Conservation (phyloP, 1,284 basidiomycete species). For the Schizopora paradoxa region DNA sequence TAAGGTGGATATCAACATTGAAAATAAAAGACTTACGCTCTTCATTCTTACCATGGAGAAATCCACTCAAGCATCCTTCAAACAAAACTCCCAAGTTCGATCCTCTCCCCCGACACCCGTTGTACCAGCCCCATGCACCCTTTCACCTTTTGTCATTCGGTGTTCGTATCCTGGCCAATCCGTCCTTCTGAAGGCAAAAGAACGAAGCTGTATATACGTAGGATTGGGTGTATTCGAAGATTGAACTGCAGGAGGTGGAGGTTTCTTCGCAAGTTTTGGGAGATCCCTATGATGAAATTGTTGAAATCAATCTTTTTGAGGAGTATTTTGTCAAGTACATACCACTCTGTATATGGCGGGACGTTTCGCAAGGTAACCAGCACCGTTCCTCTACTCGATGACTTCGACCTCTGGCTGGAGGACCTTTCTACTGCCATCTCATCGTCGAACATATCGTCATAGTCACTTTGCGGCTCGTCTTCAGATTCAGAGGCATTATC, state of each 20-base stretch:
- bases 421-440: constrained; percentile 13
- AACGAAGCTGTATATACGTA: constrained; percentile 69
- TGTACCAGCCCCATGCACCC: constrained; percentile 57
- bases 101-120: constrained; percentile 72
- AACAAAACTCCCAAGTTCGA: constrained; percentile 73
- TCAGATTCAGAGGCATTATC: constrained; percentile 27
- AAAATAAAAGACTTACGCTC: background rate
- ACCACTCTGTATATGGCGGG: constrained; percentile 87
- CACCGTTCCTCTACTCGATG: constrained; percentile 50
- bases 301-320: constrained; percentile 11
- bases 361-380: constrained; percentile 87
- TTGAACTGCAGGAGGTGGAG: constrained; percentile 44
- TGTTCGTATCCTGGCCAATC: constrained; percentile 86
- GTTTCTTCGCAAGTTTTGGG: constrained; percentile 72
- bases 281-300: constrained; percentile 55
- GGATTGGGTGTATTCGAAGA: constrained; percentile 51
- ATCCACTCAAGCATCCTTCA: constrained; percentile 28
- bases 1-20: too few species aligned
- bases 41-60: background rate
- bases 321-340: constrained; percentile 21
- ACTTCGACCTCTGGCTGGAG: background rate
- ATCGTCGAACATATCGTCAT: constrained; percentile 18
- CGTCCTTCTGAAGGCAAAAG: constrained; percentile 74
- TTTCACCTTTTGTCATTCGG: constrained; percentile 84
- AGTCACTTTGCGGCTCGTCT: constrained; percentile 18